Evolutionary conservation across 2,329 filamentous ascomycete species (phyloP).

Genomic region (Fusarium nygamai): DNA sequence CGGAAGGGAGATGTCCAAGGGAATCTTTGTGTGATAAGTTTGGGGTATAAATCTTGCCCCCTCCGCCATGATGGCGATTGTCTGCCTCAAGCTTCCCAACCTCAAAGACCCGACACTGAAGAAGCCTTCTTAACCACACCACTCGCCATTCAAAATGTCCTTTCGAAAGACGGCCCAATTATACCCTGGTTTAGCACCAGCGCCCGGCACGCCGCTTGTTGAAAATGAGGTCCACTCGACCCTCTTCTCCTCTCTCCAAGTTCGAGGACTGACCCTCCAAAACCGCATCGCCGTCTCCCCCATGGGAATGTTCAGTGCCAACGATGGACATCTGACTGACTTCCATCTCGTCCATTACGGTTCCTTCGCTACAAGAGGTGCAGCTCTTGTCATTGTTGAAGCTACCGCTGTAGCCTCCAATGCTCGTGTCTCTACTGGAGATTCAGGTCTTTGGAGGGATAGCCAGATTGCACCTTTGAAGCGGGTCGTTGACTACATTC

Average conservation of each 20-base stretch:
- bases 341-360: not conserved
- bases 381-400: not conserved
- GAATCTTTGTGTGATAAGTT: fast-evolving
- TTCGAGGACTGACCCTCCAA: not conserved
- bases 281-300: not conserved
- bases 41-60: not conserved
- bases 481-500: not conserved
- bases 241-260: not conserved
- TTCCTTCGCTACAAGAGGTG: not conserved
- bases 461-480: not conserved
- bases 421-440: not conserved
- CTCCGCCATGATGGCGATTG: fast-evolving
- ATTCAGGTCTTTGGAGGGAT: not conserved
- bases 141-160: not conserved
- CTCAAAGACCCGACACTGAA: not conserved
- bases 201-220: fast-evolving
- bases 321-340: not conserved
- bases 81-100: not conserved
- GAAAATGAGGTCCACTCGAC: not conserved
- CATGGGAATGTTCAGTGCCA: not conserved
- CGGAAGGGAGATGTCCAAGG: fast-evolving
- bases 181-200: fast-evolving
- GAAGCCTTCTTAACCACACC: fast-evolving
- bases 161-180: fast-evolving
- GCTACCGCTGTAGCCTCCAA: not conserved